phyloP scores from a whole-genome alignment of 306 rosid genomes.

The Cicer yamashitae region DNA sequence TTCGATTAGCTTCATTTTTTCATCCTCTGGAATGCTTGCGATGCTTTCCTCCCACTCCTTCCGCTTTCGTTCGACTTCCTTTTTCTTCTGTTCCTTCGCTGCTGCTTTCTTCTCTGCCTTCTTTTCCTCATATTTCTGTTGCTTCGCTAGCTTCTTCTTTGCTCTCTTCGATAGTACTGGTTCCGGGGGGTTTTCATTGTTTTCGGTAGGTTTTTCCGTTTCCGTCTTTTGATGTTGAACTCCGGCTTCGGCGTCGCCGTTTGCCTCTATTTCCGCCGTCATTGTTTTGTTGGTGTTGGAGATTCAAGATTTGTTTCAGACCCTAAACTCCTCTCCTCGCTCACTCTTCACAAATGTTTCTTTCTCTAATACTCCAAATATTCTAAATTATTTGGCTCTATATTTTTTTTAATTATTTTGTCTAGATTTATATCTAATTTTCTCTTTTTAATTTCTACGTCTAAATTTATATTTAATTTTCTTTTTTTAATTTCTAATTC shows the following conservation, averaged over 20 bases:
- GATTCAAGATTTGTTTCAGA: constrained; percentile 17
- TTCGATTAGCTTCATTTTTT: constrained; percentile 68
- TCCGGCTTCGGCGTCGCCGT: constrained; percentile 28
- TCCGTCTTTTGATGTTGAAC: background rate
- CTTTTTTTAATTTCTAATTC: no score
- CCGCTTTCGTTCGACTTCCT: constrained; percentile 67
- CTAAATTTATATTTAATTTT: no score
- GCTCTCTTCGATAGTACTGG: constrained; percentile 64
- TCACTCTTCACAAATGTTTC: background rate
- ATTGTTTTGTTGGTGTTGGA: constrained; percentile 11
- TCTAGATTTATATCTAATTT: no score
- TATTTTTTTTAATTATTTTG: no score
- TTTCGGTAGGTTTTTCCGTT: constrained; percentile 12
- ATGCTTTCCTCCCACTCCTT: constrained; percentile 86
- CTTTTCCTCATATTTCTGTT: constrained; percentile 73
- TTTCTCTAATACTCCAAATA: background rate
- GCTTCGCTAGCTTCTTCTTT: constrained; percentile 74
- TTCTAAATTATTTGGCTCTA: no score
- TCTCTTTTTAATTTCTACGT: no score
- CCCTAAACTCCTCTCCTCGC: background rate
- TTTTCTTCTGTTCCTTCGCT: constrained; percentile 70
- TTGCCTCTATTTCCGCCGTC: constrained; percentile 18
- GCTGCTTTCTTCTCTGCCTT: constrained; percentile 84
- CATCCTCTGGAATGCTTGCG: constrained; percentile 62
- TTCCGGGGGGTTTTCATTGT: constrained; percentile 31